Percentiles rank a stretch among this genome's conserved stretches.
These are phyloP conservation scores for Trichosphaerium sp. DNA, from an alignment of 78 protist species.

Conservation along the genomic window DNA sequence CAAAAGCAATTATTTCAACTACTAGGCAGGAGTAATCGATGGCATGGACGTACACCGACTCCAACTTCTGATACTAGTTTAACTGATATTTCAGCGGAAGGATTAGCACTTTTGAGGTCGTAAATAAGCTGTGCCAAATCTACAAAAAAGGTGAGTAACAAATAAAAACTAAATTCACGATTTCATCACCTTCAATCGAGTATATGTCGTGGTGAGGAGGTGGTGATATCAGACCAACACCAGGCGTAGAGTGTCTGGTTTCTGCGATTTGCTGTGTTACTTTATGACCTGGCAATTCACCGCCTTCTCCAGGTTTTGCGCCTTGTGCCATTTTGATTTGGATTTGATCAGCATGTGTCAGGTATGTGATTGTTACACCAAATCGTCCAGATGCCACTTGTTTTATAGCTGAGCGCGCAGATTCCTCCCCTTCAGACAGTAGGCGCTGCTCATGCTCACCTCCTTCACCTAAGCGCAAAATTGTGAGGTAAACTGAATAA, in stretches of 20 bases:
- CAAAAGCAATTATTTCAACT: no score
- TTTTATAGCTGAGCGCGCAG: slow-evolving; percentile 56
- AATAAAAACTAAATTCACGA: no score
- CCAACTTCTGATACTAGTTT: slow-evolving; percentile 72
- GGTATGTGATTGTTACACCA: slow-evolving; percentile 74
- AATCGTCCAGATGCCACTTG: slow-evolving; percentile 90
- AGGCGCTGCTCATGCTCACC: slow-evolving; percentile 65
- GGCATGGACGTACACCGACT: no score
- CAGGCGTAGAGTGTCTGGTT: slow-evolving; percentile 61
- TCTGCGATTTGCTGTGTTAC: slow-evolving; percentile 42
- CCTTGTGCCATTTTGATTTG: slow-evolving; percentile 91
- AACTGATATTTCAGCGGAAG: slow-evolving; percentile 61
- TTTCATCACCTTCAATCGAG: slow-evolving; percentile 88
- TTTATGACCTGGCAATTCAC: slow-evolving; percentile 74
- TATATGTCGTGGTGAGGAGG: slow-evolving; percentile 94
- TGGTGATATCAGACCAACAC: slow-evolving; percentile 81
- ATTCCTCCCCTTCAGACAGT: slow-evolving; percentile 13
- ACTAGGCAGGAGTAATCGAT: background rate
- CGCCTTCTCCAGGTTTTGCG: slow-evolving; percentile 89
- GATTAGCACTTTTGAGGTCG: slow-evolving; percentile 67
- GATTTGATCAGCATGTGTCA: slow-evolving; percentile 62
- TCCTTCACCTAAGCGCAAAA: no score
- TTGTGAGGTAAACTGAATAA: no score
- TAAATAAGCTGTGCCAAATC: slow-evolving; percentile 74
- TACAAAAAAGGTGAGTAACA: no score